phyloP scores from a whole-genome alignment of 768 basidiomycete genomes.

The Tephrocybe sp. region DNA sequence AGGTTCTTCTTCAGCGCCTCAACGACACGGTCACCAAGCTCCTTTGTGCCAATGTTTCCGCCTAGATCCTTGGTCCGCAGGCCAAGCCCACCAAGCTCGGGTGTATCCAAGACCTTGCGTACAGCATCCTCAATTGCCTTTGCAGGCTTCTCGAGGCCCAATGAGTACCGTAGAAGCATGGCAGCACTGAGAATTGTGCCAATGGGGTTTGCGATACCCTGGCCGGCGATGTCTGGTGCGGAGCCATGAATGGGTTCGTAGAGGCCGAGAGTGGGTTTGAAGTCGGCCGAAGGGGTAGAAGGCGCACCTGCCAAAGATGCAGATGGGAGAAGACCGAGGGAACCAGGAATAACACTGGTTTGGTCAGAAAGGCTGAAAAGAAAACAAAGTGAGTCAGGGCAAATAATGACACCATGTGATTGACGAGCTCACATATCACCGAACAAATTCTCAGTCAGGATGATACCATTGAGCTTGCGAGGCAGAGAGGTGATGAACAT shows the following conservation, averaged over 20 bases:
- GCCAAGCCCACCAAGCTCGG: slow-evolving; percentile 69
- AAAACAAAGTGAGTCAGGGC: not conserved
- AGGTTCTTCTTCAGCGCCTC: slow-evolving; percentile 76
- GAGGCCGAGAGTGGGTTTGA: slow-evolving; percentile 80
- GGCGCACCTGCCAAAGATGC: slow-evolving; percentile 93
- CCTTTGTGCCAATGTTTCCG: slow-evolving; percentile 69
- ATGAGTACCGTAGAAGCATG: slow-evolving; percentile 92
- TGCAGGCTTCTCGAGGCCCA: slow-evolving; percentile 85
- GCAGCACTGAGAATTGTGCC: slow-evolving; percentile 95
- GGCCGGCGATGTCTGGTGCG: slow-evolving; percentile 93
- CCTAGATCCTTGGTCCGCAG: slow-evolving; percentile 87
- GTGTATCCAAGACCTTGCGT: slow-evolving; percentile 78
- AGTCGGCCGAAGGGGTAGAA: slow-evolving; percentile 58
- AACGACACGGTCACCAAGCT: slow-evolving; percentile 83
- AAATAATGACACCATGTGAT: not conserved
- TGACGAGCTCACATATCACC: slow-evolving; percentile 84
- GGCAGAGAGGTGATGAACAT: slow-evolving; percentile 94
- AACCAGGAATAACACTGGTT: slow-evolving; percentile 95
- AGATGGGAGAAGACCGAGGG: slow-evolving; percentile 93
- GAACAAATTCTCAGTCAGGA: slow-evolving; percentile 94
- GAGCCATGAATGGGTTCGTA: slow-evolving; percentile 98
- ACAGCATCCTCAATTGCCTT: slow-evolving; percentile 89
- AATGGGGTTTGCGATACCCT: slow-evolving; percentile 92
- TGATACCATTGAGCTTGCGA: slow-evolving; percentile 89
- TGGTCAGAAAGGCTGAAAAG: slow-evolving; percentile 86